Conservation (phyloP, 768 basidiomycete species). For the Cystobasidium ongulense region DNA sequence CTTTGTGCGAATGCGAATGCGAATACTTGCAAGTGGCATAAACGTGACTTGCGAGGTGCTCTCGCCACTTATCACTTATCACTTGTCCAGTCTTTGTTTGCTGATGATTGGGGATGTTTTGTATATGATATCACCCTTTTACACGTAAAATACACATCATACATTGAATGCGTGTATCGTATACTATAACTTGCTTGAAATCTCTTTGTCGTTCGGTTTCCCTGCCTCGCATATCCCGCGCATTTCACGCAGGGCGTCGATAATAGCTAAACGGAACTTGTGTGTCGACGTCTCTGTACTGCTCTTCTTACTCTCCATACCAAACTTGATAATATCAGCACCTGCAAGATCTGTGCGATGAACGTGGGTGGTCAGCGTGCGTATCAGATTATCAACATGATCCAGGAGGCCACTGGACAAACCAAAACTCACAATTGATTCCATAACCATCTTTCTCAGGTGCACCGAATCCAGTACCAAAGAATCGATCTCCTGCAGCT, state of each 20-base stretch:
- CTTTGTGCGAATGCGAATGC: background rate
- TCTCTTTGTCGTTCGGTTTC: background rate
- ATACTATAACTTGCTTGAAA: background rate
- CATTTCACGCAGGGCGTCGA: slow-evolving; percentile 64
- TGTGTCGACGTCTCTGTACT: slow-evolving; percentile 62
- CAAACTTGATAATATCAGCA: slow-evolving; percentile 72
- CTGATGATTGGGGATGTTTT: background rate
- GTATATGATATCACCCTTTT: too few species aligned
- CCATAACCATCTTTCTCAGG: slow-evolving; percentile 80
- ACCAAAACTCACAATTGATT: slow-evolving; percentile 65
- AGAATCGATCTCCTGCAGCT: slow-evolving; percentile 74
- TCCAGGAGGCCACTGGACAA: background rate
- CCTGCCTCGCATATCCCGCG: slow-evolving; percentile 51
- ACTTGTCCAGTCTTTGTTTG: background rate
- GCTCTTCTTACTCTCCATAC: slow-evolving; percentile 80
- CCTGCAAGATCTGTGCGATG: slow-evolving; percentile 63
- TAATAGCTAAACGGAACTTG: slow-evolving; percentile 57
- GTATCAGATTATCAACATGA: background rate
- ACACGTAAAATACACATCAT: too few species aligned
- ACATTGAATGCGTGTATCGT: background rate
- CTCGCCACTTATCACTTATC: background rate
- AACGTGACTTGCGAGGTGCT: background rate
- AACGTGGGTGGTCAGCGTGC: background rate
- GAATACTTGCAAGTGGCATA: background rate
- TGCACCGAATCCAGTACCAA: slow-evolving; percentile 84